Conservation (phyloP, 2,329 filamentous ascomycete species). For the Graphilbum fragrans region DNA sequence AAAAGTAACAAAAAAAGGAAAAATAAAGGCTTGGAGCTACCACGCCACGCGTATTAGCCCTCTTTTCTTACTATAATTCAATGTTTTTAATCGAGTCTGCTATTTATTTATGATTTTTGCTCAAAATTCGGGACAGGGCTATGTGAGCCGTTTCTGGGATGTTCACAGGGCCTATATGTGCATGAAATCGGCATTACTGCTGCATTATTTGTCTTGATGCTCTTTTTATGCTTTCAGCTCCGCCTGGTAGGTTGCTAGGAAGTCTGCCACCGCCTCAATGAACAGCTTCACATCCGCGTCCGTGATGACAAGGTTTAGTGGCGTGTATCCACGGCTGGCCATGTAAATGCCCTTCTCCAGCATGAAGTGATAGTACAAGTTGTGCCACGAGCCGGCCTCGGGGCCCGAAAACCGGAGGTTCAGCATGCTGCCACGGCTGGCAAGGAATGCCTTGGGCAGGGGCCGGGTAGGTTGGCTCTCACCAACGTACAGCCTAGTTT, state of each 20-base stretch:
- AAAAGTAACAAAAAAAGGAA: too few relatives aligned
- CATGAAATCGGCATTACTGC: too few relatives aligned
- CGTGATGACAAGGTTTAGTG: slow-evolving; percentile 13
- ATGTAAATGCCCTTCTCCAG: slow-evolving; percentile 15
- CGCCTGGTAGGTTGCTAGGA: slow-evolving; percentile 2
- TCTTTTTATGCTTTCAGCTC: too few relatives aligned
- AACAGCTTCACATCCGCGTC: slow-evolving; percentile 12
- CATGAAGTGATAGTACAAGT: slow-evolving; percentile 15
- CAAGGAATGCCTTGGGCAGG: slow-evolving; percentile 8
- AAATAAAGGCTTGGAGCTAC: too few relatives aligned
- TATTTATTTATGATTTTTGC: too few relatives aligned
- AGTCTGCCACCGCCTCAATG: slow-evolving; percentile 7
- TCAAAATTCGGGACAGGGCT: too few relatives aligned
- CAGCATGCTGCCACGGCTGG: slow-evolving; percentile 18
- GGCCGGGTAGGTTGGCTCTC: slow-evolving; percentile 1
- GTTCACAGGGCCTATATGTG: too few relatives aligned
- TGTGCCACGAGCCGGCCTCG: slow-evolving; percentile 11
- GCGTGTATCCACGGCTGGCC: slow-evolving; percentile 12
- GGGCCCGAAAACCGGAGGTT: slow-evolving; percentile 24
- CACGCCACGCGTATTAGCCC: too few relatives aligned
- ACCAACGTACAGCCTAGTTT: slow-evolving; percentile 2
- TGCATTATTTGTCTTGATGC: neutral
- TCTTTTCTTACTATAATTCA: too few relatives aligned
- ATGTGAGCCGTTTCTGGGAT: too few relatives aligned
- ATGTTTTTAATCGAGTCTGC: too few relatives aligned